phyloP scores from a whole-genome alignment of 2,329 filamentous ascomycete genomes.

The Dryadomyces sulphureus region DNA sequence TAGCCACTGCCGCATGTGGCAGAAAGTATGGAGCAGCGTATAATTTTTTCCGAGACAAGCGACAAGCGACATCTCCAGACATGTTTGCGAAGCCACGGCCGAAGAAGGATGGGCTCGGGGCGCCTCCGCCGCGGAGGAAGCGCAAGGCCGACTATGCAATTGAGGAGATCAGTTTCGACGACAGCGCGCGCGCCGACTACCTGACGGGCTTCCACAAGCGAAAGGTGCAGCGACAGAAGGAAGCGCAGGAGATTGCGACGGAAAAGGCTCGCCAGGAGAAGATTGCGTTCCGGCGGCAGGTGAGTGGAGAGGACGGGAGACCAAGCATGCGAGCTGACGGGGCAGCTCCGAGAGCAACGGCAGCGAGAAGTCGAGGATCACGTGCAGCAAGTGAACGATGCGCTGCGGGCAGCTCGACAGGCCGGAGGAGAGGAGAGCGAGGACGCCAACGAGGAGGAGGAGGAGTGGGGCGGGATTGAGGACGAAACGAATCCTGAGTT shows the following conservation, averaged over 20 bases:
- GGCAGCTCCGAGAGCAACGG: constrained; percentile 68
- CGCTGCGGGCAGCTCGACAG: constrained; percentile 48
- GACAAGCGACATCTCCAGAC: neutral
- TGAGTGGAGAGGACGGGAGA: neutral
- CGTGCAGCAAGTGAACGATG: constrained; percentile 57
- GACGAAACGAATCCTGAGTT: constrained; percentile 29
- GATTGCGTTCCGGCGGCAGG: constrained; percentile 60
- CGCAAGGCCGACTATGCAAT: constrained; percentile 44
- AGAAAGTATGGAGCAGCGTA: too few species aligned
- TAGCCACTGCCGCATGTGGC: too few species aligned
- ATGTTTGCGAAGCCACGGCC: constrained; percentile 41
- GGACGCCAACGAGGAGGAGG: constrained; percentile 27
- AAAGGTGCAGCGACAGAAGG: constrained; percentile 71
- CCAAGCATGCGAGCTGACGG: neutral
- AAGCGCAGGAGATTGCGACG: constrained; percentile 67
- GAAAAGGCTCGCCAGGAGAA: constrained; percentile 67
- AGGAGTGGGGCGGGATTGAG: constrained; percentile 51
- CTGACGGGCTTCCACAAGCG: constrained; percentile 95
- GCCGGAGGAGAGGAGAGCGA: constrained; percentile 27
- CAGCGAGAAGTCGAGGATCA: constrained; percentile 71
- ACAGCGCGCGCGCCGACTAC: constrained; percentile 65
- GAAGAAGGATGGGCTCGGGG: constrained; percentile 36
- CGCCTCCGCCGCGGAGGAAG: constrained; percentile 43
- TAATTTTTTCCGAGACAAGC: neutral
- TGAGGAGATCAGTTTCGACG: constrained; percentile 79